Evolutionary conservation across 2,329 filamentous ascomycete genomes (phyloP), one percentile per base, ranked within the genome.

Genomic region (Colletotrichum tofieldiae): DNA sequence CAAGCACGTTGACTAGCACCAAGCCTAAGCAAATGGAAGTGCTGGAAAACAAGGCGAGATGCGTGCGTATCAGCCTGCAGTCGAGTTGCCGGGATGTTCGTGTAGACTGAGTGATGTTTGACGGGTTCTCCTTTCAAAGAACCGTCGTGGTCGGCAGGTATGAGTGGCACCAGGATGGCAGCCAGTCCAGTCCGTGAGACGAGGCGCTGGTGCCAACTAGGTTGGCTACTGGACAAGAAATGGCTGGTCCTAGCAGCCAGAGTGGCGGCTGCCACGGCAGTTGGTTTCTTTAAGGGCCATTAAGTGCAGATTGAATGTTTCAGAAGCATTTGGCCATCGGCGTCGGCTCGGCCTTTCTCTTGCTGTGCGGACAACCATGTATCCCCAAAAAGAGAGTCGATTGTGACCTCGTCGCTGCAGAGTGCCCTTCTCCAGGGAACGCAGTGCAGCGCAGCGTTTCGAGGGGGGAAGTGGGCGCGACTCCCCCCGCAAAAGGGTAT

Each of bases 401-500:
- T 49, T 72, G 70, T 43, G 70, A 65, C 70, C 65, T 69, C 52
- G 54, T 60, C 41, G 60, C 47, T 71, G 71, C 61, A 56, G 67
- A 39, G 51, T 45, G 59, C 60, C 52, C 66, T 29, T 73, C 37
- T 49, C 45, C 52, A 45, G 41, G 47, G 23, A 20, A 18, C 29
- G 52, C 62, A 59, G 45, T 64, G 67, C 41, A 69, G 23, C 49
- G 35, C 49, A 65, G 59, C 59, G 62, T n/a, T 62, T 37, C 45
- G 45, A 52, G 60, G 45, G 65, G 74, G 79, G 75, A 32, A 32
- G 76, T 75, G 76, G 75, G 76, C 75, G 77, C 29, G 35, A n/a
- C 29, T 64, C 77, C 79, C 79, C 80, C 78, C 78, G 78, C 77
- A 74, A 23, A 77, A 41, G 61, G 43, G 66, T 71, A 75, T 76